These are phyloP conservation scores for Hylodesmum podocarpum DNA, from an alignment of 306 rosid genomes.

Conservation along the genomic window DNA sequence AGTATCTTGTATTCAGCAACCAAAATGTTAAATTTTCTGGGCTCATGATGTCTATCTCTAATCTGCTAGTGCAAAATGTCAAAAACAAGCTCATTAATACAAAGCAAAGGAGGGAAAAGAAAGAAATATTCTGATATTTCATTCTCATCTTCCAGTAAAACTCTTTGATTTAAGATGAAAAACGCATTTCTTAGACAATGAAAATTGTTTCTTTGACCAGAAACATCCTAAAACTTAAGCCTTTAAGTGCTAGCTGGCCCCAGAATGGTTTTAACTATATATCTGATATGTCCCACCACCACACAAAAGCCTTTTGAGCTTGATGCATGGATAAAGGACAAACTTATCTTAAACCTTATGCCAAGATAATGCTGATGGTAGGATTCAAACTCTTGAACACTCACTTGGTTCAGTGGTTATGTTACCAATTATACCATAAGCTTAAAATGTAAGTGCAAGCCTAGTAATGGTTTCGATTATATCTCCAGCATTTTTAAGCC, in stretches of 20 bases:
- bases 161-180: neutral
- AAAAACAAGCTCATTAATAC: neutral
- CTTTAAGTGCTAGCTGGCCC: neutral
- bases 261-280: neutral
- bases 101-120: neutral
- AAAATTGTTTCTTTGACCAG: neutral
- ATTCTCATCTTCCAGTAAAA: neutral
- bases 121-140: neutral
- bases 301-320: neutral
- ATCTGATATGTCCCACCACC: neutral
- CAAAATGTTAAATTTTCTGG: neutral
- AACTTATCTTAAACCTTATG: neutral
- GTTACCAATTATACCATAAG: neutral
- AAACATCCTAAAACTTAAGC: neutral
- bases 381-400: neutral
- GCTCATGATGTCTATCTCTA: neutral
- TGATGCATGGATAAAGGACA: neutral
- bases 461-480: neutral
- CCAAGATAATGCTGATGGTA: neutral
- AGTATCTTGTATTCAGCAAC: neutral
- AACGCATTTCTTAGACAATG: neutral
- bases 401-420: neutral
- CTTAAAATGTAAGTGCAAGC: slow-evolving; percentile 23
- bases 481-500: neutral
- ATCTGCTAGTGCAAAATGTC: neutral